Evolutionary conservation across 2,329 filamentous ascomycete genomes (phyloP).

Genomic region (Malbranchea cinnamomea): DNA sequence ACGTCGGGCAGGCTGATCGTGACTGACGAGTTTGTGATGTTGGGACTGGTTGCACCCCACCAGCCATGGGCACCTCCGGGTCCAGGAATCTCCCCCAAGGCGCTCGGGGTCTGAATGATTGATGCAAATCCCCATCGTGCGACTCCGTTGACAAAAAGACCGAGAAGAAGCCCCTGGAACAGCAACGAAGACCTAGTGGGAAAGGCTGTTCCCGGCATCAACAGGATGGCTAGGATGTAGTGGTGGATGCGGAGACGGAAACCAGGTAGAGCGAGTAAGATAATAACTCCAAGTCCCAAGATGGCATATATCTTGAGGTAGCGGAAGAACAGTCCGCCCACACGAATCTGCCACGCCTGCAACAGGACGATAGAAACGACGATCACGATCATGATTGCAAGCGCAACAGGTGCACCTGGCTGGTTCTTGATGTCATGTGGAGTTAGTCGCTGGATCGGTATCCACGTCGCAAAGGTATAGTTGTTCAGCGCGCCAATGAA

Average conservation of each 20-base stretch:
- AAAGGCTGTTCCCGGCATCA: slow-evolving; percentile 76
- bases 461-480: slow-evolving; percentile 76
- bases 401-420: slow-evolving; percentile 70
- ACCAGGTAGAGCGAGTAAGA: slow-evolving; percentile 57
- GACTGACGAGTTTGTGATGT: slow-evolving; percentile 36
- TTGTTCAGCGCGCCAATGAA: slow-evolving; percentile 90
- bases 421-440: slow-evolving; percentile 78
- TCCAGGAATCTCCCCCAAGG: slow-evolving; percentile 41
- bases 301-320: slow-evolving; percentile 66
- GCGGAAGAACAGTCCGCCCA: slow-evolving; percentile 63
- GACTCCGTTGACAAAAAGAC: slow-evolving; percentile 85
- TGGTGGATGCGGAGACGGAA: slow-evolving; percentile 84
- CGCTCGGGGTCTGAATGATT: slow-evolving; percentile 66
- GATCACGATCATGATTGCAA: slow-evolving; percentile 60
- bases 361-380: slow-evolving; percentile 53
- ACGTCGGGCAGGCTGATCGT: slow-evolving; percentile 29
- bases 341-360: slow-evolving; percentile 74
- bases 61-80: slow-evolving; percentile 28
- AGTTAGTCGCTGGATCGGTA: slow-evolving; percentile 85
- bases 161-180: slow-evolving; percentile 80
- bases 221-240: slow-evolving; percentile 74
- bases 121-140: slow-evolving; percentile 88
- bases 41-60: slow-evolving; percentile 32
- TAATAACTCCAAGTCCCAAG: slow-evolving; percentile 50
- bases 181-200: slow-evolving; percentile 72